Percentiles rank a stretch among this genome's conserved stretches.
Conservation (phyloP, 1,284 basidiomycete genomes). For the Rhodotorula sp. region DNA sequence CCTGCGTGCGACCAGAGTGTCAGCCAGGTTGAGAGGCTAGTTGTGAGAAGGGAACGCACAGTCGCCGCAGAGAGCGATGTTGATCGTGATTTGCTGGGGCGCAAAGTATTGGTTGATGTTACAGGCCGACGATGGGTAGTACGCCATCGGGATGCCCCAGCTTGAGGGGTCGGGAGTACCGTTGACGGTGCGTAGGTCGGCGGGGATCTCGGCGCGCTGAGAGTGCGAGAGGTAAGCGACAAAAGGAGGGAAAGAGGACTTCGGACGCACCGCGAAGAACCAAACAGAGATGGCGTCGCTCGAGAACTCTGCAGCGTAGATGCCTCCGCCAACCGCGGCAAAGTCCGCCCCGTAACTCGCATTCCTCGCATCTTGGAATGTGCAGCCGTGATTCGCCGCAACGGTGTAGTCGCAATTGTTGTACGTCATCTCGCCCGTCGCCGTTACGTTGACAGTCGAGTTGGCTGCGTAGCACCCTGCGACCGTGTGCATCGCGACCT, state of each 20-base stretch:
- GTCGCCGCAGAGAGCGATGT: conserved; percentile 29
- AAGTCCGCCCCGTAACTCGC: conserved; percentile 44
- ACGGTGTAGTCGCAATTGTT: conserved; percentile 43
- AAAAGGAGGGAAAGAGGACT: no score
- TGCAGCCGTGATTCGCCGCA: conserved; percentile 60
- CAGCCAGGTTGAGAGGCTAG: not conserved
- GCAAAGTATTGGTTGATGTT: conserved; percentile 28
- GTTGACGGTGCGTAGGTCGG: conserved; percentile 6
- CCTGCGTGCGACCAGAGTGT: not conserved
- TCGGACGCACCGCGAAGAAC: conserved; percentile 24
- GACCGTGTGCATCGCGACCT: conserved; percentile 46
- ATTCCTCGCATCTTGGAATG: conserved; percentile 43
- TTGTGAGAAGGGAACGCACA: not conserved
- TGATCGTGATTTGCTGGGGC: conserved; percentile 24
- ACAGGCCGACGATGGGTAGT: conserved; percentile 18
- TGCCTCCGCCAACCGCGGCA: conserved; percentile 42
- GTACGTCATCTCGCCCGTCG: conserved; percentile 38
- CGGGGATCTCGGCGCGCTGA: conserved; percentile 19
- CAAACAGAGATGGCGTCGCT: conserved; percentile 24
- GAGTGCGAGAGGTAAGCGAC: not conserved
- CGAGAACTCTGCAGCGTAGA: conserved; percentile 16
- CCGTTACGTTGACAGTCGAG: conserved; percentile 3
- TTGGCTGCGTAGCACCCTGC: conserved; percentile 31
- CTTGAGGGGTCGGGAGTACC: conserved; percentile 13
- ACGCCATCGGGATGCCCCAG: conserved; percentile 26